phyloP scores from a whole-genome alignment of 1,284 basidiomycete species.

The Tilletia walkeri region DNA sequence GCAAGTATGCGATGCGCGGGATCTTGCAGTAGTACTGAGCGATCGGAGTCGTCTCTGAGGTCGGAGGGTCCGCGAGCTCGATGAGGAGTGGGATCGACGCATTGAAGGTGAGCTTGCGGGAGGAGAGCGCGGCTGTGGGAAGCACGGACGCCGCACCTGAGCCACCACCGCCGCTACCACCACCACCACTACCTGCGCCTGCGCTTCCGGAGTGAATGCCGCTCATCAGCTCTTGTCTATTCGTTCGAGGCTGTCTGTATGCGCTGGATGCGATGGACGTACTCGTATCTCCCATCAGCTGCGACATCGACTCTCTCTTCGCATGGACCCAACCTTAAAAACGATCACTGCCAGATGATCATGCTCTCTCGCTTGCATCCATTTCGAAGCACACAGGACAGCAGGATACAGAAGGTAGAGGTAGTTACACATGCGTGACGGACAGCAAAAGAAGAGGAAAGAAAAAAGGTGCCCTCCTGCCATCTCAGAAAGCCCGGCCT shows the following conservation, averaged over 20 bases:
- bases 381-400: neutral
- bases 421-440: no score
- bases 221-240: neutral
- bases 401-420: neutral
- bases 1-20: slow-evolving; percentile 42
- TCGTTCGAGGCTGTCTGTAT: no score
- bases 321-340: neutral
- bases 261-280: no score
- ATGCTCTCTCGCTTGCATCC: neutral
- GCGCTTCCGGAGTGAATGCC: neutral
- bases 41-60: slow-evolving; percentile 12
- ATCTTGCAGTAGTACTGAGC: slow-evolving; percentile 34
- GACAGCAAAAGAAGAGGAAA: neutral
- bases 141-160: neutral
- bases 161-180: neutral
- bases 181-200: neutral
- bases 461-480: no score
- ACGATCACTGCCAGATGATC: neutral
- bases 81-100: slow-evolving; percentile 11
- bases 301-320: neutral
- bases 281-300: no score
- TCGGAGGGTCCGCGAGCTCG: slow-evolving; percentile 12
- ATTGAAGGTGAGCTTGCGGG: slow-evolving; percentile 16
- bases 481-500: slow-evolving; percentile 29
- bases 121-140: neutral